phyloP scores from a whole-genome alignment of 2,329 filamentous ascomycete genomes.

The Lecanicillium sp. region DNA sequence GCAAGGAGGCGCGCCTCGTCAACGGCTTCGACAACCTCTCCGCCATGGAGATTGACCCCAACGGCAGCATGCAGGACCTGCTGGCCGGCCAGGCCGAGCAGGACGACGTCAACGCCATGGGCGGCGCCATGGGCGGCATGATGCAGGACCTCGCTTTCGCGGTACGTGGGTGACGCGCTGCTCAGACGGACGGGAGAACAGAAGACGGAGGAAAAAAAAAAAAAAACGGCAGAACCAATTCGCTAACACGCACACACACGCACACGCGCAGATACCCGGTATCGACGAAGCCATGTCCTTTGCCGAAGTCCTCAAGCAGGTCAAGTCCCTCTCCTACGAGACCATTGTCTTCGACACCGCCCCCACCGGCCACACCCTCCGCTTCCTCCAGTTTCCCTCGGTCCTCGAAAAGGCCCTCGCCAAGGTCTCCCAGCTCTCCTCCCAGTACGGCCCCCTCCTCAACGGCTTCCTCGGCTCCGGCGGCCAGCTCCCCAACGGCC shows the following conservation, averaged over 20 bases:
- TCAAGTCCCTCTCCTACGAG: slow-evolving; percentile 97
- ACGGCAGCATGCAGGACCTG: slow-evolving; percentile 94
- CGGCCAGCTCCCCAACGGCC: slow-evolving; percentile 75
- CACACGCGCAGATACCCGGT: slow-evolving; percentile 69
- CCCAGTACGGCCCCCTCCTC: slow-evolving; percentile 91
- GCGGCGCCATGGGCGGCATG: slow-evolving; percentile 79
- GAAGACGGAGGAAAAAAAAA: background rate
- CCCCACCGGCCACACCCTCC: slow-evolving; percentile 93
- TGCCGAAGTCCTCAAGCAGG: slow-evolving; percentile 97
- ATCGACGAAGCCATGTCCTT: slow-evolving; percentile 99
- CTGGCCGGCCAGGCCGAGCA: slow-evolving; percentile 72
- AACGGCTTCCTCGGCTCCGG: slow-evolving; percentile 85
- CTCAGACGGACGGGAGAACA: too few species aligned
- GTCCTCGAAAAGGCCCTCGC: slow-evolving; percentile 98
- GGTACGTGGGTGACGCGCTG: slow-evolving; percentile 44
- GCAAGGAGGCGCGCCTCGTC: slow-evolving; percentile 91
- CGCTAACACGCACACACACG: too few species aligned
- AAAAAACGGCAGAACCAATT: background rate
- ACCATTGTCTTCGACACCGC: slow-evolving; percentile 99
- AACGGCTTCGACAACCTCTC: slow-evolving; percentile 90
- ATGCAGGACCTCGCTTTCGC: slow-evolving; percentile 98
- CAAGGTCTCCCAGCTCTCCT: slow-evolving; percentile 89
- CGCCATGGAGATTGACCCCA: slow-evolving; percentile 99
- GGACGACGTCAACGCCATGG: slow-evolving; percentile 55
- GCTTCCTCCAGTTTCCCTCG: slow-evolving; percentile 96